Base-by-base conservation (phyloP, 2,329 filamentous ascomycete species). In the Ophiocordyceps camponoti-rufipedis region DNA sequence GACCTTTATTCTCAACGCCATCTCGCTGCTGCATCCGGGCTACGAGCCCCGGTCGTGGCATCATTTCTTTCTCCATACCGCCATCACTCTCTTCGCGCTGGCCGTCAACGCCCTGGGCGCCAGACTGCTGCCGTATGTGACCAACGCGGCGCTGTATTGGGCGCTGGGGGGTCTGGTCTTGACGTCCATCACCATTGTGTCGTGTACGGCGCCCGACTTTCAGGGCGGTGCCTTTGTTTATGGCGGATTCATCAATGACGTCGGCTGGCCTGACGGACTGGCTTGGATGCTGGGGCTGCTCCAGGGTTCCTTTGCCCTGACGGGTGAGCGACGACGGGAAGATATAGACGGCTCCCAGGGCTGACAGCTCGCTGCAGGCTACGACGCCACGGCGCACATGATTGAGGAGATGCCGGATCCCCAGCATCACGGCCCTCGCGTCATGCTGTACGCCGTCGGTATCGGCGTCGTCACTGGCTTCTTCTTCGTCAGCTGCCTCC, bases 51-150 rank as follows among this genome's bases (percentile, higher is more conserved):
- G 80, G 54, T 55, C 73, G 4, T 85, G 80, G 78, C 80, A 86
- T 53, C 77, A 83, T 51, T 85, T 85, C 58, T 63, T 85, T 28
- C 78, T 85, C 43, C 85, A 85, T 58, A 69, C 82, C 41, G 78
- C 60, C 7, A 80, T 78, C 55, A 79, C 75, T 6, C 47, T 77
- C 19, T 59, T 72, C 14, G 76, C 76, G 3, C 74, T 84, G 48
- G 46, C 73, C 43, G 63, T 84, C 58, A 85, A 85, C 50, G 72
- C 75, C 1, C 80, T 84, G 51, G 64, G 71, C n/a, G 61, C 56
- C 1, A 51, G 55, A 3, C 54, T 78, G 4, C 65, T 86, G 4
- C 80, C 81, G 0, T 67, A 71, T 12, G 66, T 85, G 51, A 85
- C 79, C 55, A 78, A 82, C 56, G 69, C 69, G 16, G 81, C 81